Evolutionary conservation across 2,329 filamentous ascomycete genomes (phyloP), one percentile per base, ranked within the genome.

Genomic region (Hawksworthiomyces lignivorus): DNA sequence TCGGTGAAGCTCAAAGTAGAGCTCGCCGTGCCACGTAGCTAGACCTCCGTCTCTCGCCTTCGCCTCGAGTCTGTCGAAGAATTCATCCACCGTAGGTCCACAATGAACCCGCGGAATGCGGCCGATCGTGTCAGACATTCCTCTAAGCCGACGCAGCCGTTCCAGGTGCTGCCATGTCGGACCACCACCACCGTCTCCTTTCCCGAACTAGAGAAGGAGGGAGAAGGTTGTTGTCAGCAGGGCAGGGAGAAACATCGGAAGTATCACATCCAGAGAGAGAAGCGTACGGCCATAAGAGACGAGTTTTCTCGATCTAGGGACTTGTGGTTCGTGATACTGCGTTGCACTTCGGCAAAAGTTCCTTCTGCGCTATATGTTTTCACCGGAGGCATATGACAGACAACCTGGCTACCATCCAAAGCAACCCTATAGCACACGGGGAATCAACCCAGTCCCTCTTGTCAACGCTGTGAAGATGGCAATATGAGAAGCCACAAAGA

Each of bases 1-100:
- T 46, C 92, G 84, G 60, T 98, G 92, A 36, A 98, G 75, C 63
- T 98, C 92, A 61, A 98, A 95, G 66, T 98, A 98, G 8, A 98
- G 74, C 65, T 98, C 92, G 31, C 92, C 92, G 59, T 95, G 95
- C 92, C 92, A 98, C 1, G 92, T 97, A 19, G 88, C 85, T 41
- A 96, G 82, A 15, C 87, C 73, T 3, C 78, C 62, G 21, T n/a
- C n/a, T n/a, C n/a, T n/a, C n/a, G 79, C 79, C 65, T 89, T 94
- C 62, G 83, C 77, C 60, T 95, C 83, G 4, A 98, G 70, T 39
- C 76, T 75, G 52, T 84, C 84, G 57, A 96, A 97, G 69, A 97
- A 97, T 54, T 95, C 87, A 47, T 98, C 90, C 12, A 96, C 92
- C 2, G 85, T 88, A 41, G 80, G 76, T 29, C 89, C 90, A 71